Evolutionary conservation across 495 filamentous ascomycete genomes (phyloP).

Genomic region (Collariella sp.): DNA sequence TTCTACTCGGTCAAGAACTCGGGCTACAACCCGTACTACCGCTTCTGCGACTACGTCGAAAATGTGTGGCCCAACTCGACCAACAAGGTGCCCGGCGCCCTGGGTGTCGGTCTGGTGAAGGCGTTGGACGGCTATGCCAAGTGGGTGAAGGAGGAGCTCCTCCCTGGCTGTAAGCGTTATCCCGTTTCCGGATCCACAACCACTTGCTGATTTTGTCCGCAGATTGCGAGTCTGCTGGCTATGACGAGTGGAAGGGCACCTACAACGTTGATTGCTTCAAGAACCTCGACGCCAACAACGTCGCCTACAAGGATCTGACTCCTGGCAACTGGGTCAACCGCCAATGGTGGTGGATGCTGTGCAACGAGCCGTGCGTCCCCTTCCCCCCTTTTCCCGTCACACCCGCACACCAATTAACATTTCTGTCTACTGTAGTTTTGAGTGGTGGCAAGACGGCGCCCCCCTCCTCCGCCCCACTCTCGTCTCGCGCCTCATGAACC

Average conservation of each 20-base stretch:
- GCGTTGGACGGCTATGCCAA: conserved; percentile 33
- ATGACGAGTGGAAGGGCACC: conserved; percentile 42
- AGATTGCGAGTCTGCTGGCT: conserved; percentile 20
- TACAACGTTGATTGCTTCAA: conserved; percentile 48
- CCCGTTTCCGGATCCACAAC: neutral
- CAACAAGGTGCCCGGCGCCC: conserved; percentile 20
- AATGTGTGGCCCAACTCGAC: conserved; percentile 23
- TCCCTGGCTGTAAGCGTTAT: conserved; percentile 32
- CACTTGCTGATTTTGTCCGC: neutral
- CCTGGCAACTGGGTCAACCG: conserved; percentile 44
- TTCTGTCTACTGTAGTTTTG: conserved; percentile 13
- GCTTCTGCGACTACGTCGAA: conserved; percentile 32
- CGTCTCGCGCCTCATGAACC: conserved; percentile 50
- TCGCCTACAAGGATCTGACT: conserved; percentile 47
- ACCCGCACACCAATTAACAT: neutral
- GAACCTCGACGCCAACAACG: conserved; percentile 48
- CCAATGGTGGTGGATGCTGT: conserved; percentile 59
- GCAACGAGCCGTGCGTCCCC: conserved; percentile 48
- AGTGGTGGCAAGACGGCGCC: conserved; percentile 40
- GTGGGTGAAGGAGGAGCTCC: conserved; percentile 40
- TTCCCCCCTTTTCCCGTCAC: neutral
- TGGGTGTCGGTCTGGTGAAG: conserved; percentile 22
- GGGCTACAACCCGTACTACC: conserved; percentile 22
- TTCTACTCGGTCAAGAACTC: conserved; percentile 26
- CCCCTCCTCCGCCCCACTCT: conserved; percentile 36